These are phyloP conservation scores for Pleurotus salmoneostramineus DNA, from an alignment of 768 basidiomycete species.

Conservation along the genomic window DNA sequence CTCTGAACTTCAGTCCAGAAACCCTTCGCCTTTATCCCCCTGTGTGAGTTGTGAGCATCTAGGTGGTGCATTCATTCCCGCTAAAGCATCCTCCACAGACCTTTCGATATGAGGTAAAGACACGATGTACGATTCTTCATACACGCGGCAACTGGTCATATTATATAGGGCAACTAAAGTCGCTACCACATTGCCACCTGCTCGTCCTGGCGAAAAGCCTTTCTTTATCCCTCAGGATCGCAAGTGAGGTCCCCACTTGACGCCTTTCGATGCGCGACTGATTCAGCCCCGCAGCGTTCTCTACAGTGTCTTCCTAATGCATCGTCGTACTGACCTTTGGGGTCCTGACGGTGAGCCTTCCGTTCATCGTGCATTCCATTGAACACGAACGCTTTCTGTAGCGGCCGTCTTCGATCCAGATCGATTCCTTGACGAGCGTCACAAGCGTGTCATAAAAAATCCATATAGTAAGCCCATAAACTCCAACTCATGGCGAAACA, in stretches of 20 bases:
- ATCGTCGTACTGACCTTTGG: conserved; percentile 60
- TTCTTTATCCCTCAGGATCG: background rate
- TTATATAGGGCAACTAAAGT: background rate
- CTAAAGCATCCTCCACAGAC: conserved; percentile 16
- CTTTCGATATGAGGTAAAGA: conserved; percentile 28
- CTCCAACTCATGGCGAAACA: conserved; percentile 7
- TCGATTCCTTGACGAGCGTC: conserved; percentile 59
- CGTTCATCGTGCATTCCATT: background rate
- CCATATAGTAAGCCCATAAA: conserved; percentile 32
- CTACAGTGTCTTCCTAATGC: conserved; percentile 56
- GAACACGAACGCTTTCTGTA: conserved; percentile 13
- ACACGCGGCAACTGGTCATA: background rate
- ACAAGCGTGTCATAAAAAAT: conserved; percentile 53
- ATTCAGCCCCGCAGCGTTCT: conserved; percentile 23
- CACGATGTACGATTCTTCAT: background rate
- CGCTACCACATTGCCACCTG: background rate
- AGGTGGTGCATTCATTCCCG: background rate
- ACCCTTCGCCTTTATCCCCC: conserved; percentile 49
- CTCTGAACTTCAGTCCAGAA: conserved; percentile 26
- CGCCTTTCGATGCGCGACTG: background rate
- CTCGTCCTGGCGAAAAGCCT: background rate
- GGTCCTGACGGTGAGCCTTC: conserved; percentile 53
- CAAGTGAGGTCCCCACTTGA: background rate
- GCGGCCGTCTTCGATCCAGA: conserved; percentile 64
- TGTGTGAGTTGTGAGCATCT: conserved; percentile 29